Percentiles rank a stretch among this genome's conserved stretches.
Evolutionary conservation across 352 stramenopile species (phyloP).

Genomic region (Lagenidium giganteum): DNA sequence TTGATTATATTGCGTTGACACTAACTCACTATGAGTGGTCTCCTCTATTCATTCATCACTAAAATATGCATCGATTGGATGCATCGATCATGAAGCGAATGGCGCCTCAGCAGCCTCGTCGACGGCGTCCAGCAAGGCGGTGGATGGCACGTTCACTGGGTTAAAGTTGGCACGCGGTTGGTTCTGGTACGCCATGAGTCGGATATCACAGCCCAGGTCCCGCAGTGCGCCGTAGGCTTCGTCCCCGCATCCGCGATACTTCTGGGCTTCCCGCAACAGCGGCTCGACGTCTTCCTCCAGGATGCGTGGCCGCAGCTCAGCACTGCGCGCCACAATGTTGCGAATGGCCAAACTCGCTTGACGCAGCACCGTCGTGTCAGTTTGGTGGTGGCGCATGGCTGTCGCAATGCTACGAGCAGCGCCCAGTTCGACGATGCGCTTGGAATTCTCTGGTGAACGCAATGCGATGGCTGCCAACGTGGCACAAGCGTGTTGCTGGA

Average conservation of each 20-base stretch:
- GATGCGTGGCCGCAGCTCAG: slow-evolving; percentile 52
- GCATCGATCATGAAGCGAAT: slow-evolving; percentile 30
- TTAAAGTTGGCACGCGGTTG: slow-evolving; percentile 52
- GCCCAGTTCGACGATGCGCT: slow-evolving; percentile 40
- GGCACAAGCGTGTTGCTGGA: slow-evolving; percentile 70
- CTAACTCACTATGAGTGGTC: slow-evolving; percentile 8
- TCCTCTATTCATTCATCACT: too few species aligned
- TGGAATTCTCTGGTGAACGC: slow-evolving; percentile 61
- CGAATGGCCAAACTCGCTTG: slow-evolving; percentile 77
- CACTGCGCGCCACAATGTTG: slow-evolving; percentile 66
- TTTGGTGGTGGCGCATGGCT: slow-evolving; percentile 46
- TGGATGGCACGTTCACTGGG: slow-evolving; percentile 53
- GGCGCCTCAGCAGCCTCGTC: slow-evolving; percentile 48
- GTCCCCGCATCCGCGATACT: slow-evolving; percentile 62
- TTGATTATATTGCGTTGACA: not conserved
- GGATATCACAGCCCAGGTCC: slow-evolving; percentile 68
- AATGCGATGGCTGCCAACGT: slow-evolving; percentile 69
- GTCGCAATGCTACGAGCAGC: slow-evolving; percentile 36
- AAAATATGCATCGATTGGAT: slow-evolving; percentile 1
- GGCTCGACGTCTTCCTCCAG: slow-evolving; percentile 62
- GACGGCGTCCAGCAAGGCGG: slow-evolving; percentile 42
- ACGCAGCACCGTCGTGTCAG: slow-evolving; percentile 42
- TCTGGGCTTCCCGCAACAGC: slow-evolving; percentile 53
- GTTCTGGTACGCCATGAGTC: slow-evolving; percentile 52
- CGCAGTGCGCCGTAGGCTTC: slow-evolving; percentile 75